Evolutionary conservation across 2,329 filamentous ascomycete genomes (phyloP).

Genomic region (Karstenula rhodostoma): DNA sequence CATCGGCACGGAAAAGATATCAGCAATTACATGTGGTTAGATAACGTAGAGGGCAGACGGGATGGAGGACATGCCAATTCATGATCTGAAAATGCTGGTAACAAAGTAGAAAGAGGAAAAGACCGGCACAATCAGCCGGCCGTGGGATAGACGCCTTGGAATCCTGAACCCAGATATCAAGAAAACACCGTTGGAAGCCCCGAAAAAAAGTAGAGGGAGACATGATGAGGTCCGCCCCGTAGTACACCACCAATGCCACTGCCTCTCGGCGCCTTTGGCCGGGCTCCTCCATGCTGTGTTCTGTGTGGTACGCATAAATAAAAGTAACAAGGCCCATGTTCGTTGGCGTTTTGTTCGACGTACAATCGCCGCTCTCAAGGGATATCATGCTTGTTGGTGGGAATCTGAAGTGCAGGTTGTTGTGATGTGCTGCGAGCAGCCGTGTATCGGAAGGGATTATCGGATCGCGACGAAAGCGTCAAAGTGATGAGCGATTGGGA

Average conservation of each 20-base stretch:
- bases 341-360: background rate
- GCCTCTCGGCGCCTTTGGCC: background rate
- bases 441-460: background rate
- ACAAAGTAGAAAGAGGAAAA: background rate
- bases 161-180: background rate
- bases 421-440: slow-evolving; percentile 18
- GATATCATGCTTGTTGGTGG: slow-evolving; percentile 9
- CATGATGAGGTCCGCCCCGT: background rate
- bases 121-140: background rate
- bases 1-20: background rate
- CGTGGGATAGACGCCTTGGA: slow-evolving; percentile 3
- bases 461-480: background rate
- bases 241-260: background rate
- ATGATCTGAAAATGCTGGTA: slow-evolving; percentile 1
- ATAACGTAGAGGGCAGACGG: background rate
- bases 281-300: slow-evolving; percentile 2
- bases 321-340: background rate
- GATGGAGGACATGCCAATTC: background rate
- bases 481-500: background rate
- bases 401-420: slow-evolving; percentile 9
- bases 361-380: background rate
- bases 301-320: slow-evolving; percentile 1
- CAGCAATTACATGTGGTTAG: background rate
- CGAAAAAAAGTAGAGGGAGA: background rate
- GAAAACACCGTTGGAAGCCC: background rate